Evolutionary conservation across 2,329 filamentous ascomycete genomes (phyloP), one percentile per base, ranked within the genome.

Genomic region (Aspergillus clavatus): DNA sequence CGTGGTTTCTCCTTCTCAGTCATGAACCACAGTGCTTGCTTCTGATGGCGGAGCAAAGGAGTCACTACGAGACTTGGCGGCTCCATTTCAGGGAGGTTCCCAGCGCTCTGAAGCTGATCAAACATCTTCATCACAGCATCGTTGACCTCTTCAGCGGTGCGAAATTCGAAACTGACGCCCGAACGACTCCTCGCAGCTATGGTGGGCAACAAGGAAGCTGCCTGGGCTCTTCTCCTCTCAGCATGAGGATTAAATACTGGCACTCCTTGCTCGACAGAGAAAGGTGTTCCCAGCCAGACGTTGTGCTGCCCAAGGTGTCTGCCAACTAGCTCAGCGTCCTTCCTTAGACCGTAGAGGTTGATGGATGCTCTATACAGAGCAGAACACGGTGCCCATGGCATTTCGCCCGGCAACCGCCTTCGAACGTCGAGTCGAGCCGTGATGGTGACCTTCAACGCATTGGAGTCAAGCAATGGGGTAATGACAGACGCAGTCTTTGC

Each of bases 1-100:
- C 79, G 75, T 0, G 81, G 78, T 39, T 81, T 79, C 67, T 97
- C 91, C 51, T 87, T 86, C 16, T 80, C 79, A 7, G 76, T 81
- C 84, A 97, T 89, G 62, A 95, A 97, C 62, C 83, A 81, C 0
- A 97, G 76, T 0, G 86, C 91, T 67, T 96, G 89, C 65, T 88
- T 93, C 65, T 97, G 91, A 68, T 97, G 91, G 46, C 78, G 77
- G 33, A 96, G 80, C 14, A 97, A 71, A 22, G 80, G 75, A 0
- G 84, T 89, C 45, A 77, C 76, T 42, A 93, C 77, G 5, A 72
- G 67, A 2, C 70, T 52, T 42, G 81, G 75, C 0, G 87, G 78
- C 3, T 91, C 82, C 71, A 84, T 82, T 53, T 84, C 79, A 0
- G 86, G 86, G 5, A 97, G 72, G 48, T 88, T 81, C 45, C 94